Evolutionary conservation across 1,139 yeast genomes (phyloP).

Genomic region (Meyerozyma athensensis): DNA sequence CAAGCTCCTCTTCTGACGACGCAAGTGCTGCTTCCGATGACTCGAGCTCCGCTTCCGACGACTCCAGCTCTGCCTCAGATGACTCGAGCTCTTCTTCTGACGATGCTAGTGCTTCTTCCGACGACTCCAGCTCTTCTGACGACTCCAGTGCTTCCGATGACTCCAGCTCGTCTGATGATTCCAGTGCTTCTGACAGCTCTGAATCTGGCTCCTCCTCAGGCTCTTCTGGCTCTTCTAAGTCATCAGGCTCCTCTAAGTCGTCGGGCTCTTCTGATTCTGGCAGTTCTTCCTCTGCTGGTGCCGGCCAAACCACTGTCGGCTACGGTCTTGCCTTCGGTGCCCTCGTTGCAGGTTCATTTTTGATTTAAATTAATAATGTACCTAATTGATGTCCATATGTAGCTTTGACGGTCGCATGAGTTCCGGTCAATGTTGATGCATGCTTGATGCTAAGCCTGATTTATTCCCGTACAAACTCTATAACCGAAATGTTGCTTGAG

Average conservation of each 20-base stretch:
- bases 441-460: too few species aligned
- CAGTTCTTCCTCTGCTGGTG: background rate
- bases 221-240: background rate
- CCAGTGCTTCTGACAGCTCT: constrained; percentile 1
- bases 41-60: background rate
- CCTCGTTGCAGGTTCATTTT: constrained; percentile 2
- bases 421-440: too few species aligned
- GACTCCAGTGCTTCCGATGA: background rate
- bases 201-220: background rate
- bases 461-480: too few species aligned
- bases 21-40: background rate
- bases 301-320: background rate
- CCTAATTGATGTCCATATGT: background rate
- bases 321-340: constrained; percentile 3
- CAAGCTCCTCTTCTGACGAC: background rate
- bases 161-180: background rate
- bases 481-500: too few species aligned
- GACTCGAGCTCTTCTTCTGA: constrained; percentile 1
- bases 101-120: constrained; percentile 2
- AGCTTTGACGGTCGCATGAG: background rate
- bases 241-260: background rate
- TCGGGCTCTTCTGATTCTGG: background rate
- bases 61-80: background rate
- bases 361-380: background rate
- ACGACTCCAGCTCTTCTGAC: constrained; percentile 2